These are phyloP conservation scores for Aureobasidium sp. DNA, from an alignment of 2,329 filamentous ascomycete genomes.

Conservation along the genomic window DNA sequence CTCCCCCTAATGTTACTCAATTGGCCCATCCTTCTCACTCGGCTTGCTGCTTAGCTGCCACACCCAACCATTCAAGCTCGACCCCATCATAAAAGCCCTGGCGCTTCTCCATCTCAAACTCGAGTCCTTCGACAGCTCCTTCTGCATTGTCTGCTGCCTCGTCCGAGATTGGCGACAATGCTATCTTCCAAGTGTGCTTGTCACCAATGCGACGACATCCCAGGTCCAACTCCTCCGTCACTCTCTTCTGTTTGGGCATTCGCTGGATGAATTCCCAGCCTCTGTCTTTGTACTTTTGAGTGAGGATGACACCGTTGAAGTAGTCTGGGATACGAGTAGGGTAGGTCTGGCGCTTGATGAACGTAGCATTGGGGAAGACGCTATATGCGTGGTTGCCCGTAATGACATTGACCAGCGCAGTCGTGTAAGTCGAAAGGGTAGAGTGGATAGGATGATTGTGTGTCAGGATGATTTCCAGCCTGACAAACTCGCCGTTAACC, in stretches of 20 bases:
- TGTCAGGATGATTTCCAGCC: slow-evolving; percentile 2
- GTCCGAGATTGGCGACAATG: not conserved
- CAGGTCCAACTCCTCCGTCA: not conserved
- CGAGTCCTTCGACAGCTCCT: not conserved
- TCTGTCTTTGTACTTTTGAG: slow-evolving; percentile 2
- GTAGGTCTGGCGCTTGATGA: not conserved
- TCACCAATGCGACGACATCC: slow-evolving; percentile 4
- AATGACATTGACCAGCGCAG: slow-evolving; percentile 7
- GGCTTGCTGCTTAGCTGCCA: not conserved
- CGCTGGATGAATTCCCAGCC: slow-evolving; percentile 1
- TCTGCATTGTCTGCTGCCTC: not conserved
- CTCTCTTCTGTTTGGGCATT: not conserved
- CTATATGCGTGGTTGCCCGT: slow-evolving; percentile 2
- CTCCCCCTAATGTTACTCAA: not conserved
- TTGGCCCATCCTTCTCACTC: not conserved
- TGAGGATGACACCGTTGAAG: slow-evolving; percentile 6
- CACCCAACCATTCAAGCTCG: not conserved
- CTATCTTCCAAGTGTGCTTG: slow-evolving; percentile 8
- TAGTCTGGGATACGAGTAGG: slow-evolving; percentile 10
- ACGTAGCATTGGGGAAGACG: slow-evolving; percentile 6
- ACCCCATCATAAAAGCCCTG: not conserved
- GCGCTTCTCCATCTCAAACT: not conserved
- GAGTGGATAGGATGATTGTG: not conserved
- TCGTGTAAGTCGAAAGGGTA: slow-evolving; percentile 10
- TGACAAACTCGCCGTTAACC: not conserved